Evolutionary conservation across 1,284 basidiomycete species (phyloP).

Genomic region (Ustilago loliicola): DNA sequence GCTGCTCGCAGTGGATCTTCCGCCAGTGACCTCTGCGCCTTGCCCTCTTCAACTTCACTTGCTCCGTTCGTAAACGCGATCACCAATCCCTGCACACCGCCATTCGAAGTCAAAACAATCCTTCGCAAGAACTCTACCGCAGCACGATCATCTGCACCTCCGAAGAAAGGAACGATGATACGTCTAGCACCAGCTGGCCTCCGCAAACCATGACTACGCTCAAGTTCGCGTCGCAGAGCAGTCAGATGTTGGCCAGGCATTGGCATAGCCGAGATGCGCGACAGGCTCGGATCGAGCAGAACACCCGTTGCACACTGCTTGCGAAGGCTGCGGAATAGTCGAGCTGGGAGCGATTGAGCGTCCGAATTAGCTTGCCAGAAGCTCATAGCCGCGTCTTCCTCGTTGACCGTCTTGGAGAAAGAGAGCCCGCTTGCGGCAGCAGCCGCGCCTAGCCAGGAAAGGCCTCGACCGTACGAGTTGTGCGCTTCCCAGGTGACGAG

Average conservation of each 20-base stretch:
- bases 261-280: constrained; percentile 7
- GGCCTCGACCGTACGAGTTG: constrained; percentile 39
- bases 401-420: constrained; percentile 30
- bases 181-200: constrained; percentile 22
- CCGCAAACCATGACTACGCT: constrained; percentile 22
- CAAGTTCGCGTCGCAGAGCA: constrained; percentile 19
- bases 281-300: constrained; percentile 39
- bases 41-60: background rate
- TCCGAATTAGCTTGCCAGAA: constrained; percentile 46
- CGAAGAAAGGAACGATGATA: constrained; percentile 54
- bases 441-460: constrained; percentile 48
- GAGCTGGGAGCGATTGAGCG: constrained; percentile 44
- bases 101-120: constrained; percentile 26
- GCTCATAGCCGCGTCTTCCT: constrained; percentile 39
- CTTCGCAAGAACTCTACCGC: constrained; percentile 43
- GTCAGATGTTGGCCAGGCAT: background rate
- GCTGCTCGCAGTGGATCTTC: constrained; percentile 1
- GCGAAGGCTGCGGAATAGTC: constrained; percentile 38
- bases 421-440: constrained; percentile 48
- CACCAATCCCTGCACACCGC: constrained; percentile 46
- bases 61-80: constrained; percentile 23
- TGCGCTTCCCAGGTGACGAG: constrained; percentile 49
- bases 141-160: constrained; percentile 53
- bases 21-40: background rate
- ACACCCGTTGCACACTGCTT: constrained; percentile 44